These are phyloP conservation scores for Monascus ruber DNA, from an alignment of 2,329 filamentous ascomycete genomes.

Conservation along the genomic window DNA sequence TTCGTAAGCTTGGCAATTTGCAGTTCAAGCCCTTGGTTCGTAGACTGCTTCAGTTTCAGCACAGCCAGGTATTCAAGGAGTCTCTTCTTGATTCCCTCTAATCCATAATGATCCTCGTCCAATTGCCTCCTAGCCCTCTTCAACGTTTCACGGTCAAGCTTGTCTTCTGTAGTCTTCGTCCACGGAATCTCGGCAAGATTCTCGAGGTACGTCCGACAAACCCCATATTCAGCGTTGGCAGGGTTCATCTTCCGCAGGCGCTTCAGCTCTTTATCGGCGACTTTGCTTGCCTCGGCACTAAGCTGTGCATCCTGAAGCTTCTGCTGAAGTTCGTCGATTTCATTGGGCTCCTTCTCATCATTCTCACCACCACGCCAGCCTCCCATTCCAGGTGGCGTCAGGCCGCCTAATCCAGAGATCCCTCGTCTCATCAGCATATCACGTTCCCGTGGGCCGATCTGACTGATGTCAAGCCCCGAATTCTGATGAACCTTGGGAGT, in stretches of 20 bases:
- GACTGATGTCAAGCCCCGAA: conserved; percentile 46
- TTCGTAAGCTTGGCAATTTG: conserved; percentile 52
- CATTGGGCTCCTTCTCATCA: conserved; percentile 73
- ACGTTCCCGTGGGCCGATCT: conserved; percentile 37
- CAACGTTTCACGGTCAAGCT: conserved; percentile 70
- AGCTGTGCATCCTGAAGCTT: conserved; percentile 72
- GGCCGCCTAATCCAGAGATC: conserved; percentile 33
- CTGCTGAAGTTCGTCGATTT: conserved; percentile 84
- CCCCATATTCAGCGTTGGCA: conserved; percentile 89
- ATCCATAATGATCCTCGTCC: conserved; percentile 89
- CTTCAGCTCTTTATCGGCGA: conserved; percentile 81
- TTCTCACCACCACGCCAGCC: conserved; percentile 40
- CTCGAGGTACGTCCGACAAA: conserved; percentile 86
- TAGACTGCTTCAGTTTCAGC: conserved; percentile 83
- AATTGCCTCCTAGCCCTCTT: conserved; percentile 74
- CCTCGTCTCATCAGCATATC: conserved; percentile 32
- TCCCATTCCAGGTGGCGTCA: conserved; percentile 29
- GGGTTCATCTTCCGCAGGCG: conserved; percentile 91
- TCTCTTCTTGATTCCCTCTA: conserved; percentile 95
- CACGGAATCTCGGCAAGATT: conserved; percentile 91
- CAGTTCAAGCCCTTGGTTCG: conserved; percentile 70
- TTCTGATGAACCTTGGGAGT: conserved; percentile 52
- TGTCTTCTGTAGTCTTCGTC: conserved; percentile 72
- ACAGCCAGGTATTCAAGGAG: conserved; percentile 92
- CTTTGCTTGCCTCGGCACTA: conserved; percentile 72